These are phyloP conservation scores for Aspergillus chevalieri DNA, from an alignment of 2,329 filamentous ascomycete species.

Conservation along the genomic window DNA sequence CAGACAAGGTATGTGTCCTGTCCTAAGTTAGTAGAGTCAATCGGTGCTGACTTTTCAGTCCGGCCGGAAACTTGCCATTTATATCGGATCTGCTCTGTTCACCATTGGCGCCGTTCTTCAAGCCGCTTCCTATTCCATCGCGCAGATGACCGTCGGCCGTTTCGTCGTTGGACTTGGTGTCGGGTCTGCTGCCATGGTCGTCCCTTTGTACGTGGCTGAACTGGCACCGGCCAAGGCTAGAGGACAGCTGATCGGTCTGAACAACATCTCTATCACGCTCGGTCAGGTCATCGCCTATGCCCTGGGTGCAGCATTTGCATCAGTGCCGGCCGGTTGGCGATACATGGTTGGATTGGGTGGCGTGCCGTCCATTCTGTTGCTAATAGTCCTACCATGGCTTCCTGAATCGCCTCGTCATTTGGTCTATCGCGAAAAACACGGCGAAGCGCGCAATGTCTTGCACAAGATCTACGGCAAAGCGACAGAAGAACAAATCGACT, in stretches of 20 bases:
- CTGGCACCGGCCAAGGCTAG: conserved; percentile 46
- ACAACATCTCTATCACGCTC: conserved; percentile 43
- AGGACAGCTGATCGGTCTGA: conserved; percentile 34
- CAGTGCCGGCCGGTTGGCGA: conserved; percentile 43
- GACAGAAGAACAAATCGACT: conserved; percentile 38
- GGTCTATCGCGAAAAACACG: conserved; percentile 12
- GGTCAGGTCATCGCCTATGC: conserved; percentile 40
- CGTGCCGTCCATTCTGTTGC: conserved; percentile 43
- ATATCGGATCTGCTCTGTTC: conserved; percentile 37
- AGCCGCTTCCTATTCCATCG: conserved; percentile 31
- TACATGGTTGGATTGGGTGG: conserved; percentile 47
- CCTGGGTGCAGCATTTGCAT: conserved; percentile 37
- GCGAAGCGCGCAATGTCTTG: conserved; percentile 28
- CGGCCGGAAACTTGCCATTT: conserved; percentile 38
- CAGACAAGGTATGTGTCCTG: conserved; percentile 31
- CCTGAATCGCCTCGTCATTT: conserved; percentile 25
- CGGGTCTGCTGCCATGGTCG: conserved; percentile 45
- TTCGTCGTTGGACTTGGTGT: conserved; percentile 47
- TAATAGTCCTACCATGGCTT: conserved; percentile 41
- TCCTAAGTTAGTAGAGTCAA: background rate
- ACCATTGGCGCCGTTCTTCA: conserved; percentile 34
- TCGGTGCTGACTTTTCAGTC: conserved; percentile 25
- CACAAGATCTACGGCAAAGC: conserved; percentile 21
- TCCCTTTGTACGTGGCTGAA: conserved; percentile 46
- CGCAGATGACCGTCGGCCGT: conserved; percentile 42